Percentiles rank a stretch among this genome's conserved stretches.
Evolutionary conservation across 2,329 filamentous ascomycete species (phyloP).

Genomic region (Sclerotinia spermophila): DNA sequence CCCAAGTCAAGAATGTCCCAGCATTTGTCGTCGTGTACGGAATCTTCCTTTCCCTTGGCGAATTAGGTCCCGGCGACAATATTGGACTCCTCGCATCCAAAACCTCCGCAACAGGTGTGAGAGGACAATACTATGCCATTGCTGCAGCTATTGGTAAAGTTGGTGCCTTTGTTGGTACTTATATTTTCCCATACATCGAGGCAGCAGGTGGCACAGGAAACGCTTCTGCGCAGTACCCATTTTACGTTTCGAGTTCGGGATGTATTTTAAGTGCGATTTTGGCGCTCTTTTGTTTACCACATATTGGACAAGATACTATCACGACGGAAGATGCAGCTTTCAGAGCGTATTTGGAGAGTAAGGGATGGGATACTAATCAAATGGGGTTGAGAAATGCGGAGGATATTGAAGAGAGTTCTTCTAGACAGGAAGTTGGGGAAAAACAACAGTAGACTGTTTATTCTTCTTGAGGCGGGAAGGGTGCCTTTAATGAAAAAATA

Average conservation of each 20-base stretch:
- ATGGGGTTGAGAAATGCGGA: slow-evolving; percentile 43
- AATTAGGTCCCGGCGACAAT: slow-evolving; percentile 85
- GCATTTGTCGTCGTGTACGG: slow-evolving; percentile 78
- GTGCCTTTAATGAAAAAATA: no score
- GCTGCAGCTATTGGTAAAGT: slow-evolving; percentile 73
- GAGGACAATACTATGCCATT: slow-evolving; percentile 72
- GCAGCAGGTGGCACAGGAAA: slow-evolving; percentile 55
- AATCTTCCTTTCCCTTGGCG: slow-evolving; percentile 72
- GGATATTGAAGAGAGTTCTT: slow-evolving; percentile 16
- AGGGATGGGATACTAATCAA: slow-evolving; percentile 71
- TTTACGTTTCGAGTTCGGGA: slow-evolving; percentile 76
- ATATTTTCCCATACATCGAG: slow-evolving; percentile 71
- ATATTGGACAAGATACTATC: slow-evolving; percentile 84
- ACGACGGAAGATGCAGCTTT: slow-evolving; percentile 72
- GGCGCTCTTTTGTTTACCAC: slow-evolving; percentile 65
- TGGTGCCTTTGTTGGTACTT: slow-evolving; percentile 81
- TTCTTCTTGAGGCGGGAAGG: no score
- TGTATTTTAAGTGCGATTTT: slow-evolving; percentile 71
- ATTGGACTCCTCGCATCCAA: slow-evolving; percentile 85
- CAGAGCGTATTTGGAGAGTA: slow-evolving; percentile 63
- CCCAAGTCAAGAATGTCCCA: slow-evolving; percentile 61
- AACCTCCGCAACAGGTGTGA: slow-evolving; percentile 82
- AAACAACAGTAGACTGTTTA: slow-evolving; percentile 1
- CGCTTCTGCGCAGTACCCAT: slow-evolving; percentile 76
- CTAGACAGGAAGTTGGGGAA: not conserved